Conservation (phyloP, 192 early-diverging fungal species). For the Irineochytrium annulatum region DNA sequence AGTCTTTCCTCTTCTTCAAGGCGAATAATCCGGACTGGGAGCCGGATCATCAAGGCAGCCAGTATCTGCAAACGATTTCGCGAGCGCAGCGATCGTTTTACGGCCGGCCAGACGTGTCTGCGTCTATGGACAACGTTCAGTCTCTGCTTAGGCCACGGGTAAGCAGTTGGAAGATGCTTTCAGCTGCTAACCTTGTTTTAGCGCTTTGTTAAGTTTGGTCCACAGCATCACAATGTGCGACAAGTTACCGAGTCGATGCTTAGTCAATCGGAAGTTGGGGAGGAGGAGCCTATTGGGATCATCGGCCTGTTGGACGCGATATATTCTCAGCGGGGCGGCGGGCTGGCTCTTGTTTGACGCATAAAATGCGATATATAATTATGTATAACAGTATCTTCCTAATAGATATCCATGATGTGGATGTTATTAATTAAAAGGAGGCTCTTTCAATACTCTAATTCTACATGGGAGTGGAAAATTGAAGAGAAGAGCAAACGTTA, state of each 20-base stretch:
- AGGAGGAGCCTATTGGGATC: neutral
- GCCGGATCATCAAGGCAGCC: conserved; percentile 70
- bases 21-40: conserved; percentile 94
- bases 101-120: neutral
- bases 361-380: too few relatives aligned
- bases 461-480: too few relatives aligned
- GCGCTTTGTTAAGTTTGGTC: conserved; percentile 16
- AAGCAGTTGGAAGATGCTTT: neutral
- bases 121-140: neutral
- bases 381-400: too few relatives aligned
- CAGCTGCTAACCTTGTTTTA: neutral
- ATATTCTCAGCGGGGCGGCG: too few relatives aligned
- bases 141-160: conserved; percentile 3
- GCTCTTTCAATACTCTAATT: too few relatives aligned
- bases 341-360: too few relatives aligned
- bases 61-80: conserved; percentile 53
- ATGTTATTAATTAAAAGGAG: too few relatives aligned
- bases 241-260: conserved; percentile 1
- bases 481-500: too few relatives aligned
- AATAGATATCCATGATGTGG: too few relatives aligned
- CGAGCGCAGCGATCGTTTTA: neutral
- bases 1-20: conserved; percentile 94
- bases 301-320: too few relatives aligned
- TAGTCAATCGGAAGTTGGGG: conserved; percentile 1
- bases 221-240: neutral